These are phyloP conservation scores for Neonectria magnoliae DNA, from an alignment of 2,329 filamentous ascomycete genomes.

Conservation along the genomic window DNA sequence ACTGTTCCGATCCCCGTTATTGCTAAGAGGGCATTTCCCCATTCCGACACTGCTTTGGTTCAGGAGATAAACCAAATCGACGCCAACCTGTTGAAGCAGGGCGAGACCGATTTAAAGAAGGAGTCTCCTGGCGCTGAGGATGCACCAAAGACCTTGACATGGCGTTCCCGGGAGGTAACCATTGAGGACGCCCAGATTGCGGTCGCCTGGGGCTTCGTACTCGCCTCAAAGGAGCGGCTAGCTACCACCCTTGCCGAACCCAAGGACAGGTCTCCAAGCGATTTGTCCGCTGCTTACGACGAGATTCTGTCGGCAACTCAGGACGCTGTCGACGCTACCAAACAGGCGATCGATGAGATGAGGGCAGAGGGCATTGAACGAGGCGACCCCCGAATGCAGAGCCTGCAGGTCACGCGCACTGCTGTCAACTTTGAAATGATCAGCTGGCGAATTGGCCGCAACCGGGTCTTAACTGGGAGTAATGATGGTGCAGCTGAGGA, in stretches of 20 bases:
- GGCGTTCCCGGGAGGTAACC: slow-evolving; percentile 85
- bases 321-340: slow-evolving; percentile 92
- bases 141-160: slow-evolving; percentile 79
- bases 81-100: slow-evolving; percentile 70
- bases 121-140: slow-evolving; percentile 61
- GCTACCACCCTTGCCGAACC: slow-evolving; percentile 58
- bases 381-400: slow-evolving; percentile 88
- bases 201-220: slow-evolving; percentile 78
- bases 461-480: slow-evolving; percentile 85
- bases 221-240: slow-evolving; percentile 61
- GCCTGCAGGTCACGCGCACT: slow-evolving; percentile 89
- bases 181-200: slow-evolving; percentile 95
- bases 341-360: slow-evolving; percentile 91
- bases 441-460: slow-evolving; percentile 93
- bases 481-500: slow-evolving; percentile 77
- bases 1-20: slow-evolving; percentile 84
- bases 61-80: slow-evolving; percentile 77
- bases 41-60: slow-evolving; percentile 69
- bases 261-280: slow-evolving; percentile 61
- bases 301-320: slow-evolving; percentile 90
- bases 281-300: slow-evolving; percentile 89
- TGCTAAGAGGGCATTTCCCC: slow-evolving; percentile 80
- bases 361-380: slow-evolving; percentile 83
- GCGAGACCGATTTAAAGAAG: slow-evolving; percentile 57
- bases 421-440: slow-evolving; percentile 95